Percentiles rank a stretch among this genome's conserved stretches.
Evolutionary conservation across 1,284 basidiomycete species (phyloP).

Genomic region (Ceratorhiza oryzae-sativae): DNA sequence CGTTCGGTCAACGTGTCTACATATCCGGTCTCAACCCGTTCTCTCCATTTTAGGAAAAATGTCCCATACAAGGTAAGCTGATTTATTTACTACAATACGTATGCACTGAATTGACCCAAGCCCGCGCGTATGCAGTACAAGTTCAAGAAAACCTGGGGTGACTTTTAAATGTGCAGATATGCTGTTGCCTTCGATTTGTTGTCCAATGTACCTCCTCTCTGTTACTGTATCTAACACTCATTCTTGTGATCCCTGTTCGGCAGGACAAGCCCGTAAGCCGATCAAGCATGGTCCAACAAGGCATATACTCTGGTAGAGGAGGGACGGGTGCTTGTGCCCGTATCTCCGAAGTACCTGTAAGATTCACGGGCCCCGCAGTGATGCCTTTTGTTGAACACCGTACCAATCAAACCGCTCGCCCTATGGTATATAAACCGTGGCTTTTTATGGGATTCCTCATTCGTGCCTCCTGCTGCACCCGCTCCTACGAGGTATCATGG

Average conservation of each 20-base stretch:
- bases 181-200: background rate
- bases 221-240: constrained; percentile 17
- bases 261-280: background rate
- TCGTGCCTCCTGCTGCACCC: background rate
- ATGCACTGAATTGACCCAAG: background rate
- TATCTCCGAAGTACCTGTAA: background rate
- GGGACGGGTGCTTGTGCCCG: background rate
- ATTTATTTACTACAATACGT: constrained; percentile 5
- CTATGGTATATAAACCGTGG: background rate
- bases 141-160: constrained; percentile 83
- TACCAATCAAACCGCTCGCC: background rate
- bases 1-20: constrained; percentile 45
- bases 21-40: constrained; percentile 21
- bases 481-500: background rate
- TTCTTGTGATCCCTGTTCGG: background rate
- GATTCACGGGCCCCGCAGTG: no score
- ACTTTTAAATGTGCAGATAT: constrained; percentile 63
- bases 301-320: background rate
- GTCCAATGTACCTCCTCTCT: background rate
- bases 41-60: constrained; percentile 62
- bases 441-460: background rate
- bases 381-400: background rate
- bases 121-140: constrained; percentile 75
- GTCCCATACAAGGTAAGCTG: constrained; percentile 80
- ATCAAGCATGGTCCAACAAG: background rate